phyloP scores from a whole-genome alignment of 805 yeast genomes.

The Starmerella cellae region DNA sequence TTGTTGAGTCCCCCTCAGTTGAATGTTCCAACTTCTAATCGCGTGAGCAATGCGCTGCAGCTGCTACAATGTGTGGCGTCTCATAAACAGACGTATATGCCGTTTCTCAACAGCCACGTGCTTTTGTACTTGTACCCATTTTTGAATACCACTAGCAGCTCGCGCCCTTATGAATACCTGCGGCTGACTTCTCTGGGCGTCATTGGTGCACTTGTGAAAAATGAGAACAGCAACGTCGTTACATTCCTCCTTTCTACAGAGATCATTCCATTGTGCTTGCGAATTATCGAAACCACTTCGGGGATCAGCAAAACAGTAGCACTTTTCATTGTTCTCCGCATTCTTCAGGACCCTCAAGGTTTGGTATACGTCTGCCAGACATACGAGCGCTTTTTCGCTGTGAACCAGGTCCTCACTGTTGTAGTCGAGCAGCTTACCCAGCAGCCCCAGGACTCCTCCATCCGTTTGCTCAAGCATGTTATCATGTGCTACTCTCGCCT shows the following conservation, averaged over 20 bases:
- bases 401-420: conserved; percentile 67
- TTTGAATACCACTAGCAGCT: conserved; percentile 79
- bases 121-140: conserved; percentile 90
- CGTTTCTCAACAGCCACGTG: conserved; percentile 78
- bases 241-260: conserved; percentile 87
- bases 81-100: conserved; percentile 75
- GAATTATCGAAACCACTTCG: conserved; percentile 90
- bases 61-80: conserved; percentile 93
- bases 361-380: conserved; percentile 88
- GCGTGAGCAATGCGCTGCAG: conserved; percentile 93
- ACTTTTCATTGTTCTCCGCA: conserved; percentile 86
- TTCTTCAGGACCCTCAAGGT: conserved; percentile 82
- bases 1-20: conserved; percentile 73
- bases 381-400: conserved; percentile 87
- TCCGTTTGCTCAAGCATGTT: conserved; percentile 74
- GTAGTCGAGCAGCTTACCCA: conserved; percentile 80
- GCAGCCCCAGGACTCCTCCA: conserved; percentile 49
- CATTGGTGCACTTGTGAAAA: conserved; percentile 90
- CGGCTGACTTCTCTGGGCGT: conserved; percentile 90
- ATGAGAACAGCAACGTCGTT: conserved; percentile 90
- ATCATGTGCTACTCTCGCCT: conserved; percentile 85
- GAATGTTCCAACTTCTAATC: conserved; percentile 72
- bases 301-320: conserved; percentile 94
- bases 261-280: conserved; percentile 84
- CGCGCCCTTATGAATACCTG: conserved; percentile 85